phyloP scores from a whole-genome alignment of 116 monocot species.

The Zostera marina region DNA sequence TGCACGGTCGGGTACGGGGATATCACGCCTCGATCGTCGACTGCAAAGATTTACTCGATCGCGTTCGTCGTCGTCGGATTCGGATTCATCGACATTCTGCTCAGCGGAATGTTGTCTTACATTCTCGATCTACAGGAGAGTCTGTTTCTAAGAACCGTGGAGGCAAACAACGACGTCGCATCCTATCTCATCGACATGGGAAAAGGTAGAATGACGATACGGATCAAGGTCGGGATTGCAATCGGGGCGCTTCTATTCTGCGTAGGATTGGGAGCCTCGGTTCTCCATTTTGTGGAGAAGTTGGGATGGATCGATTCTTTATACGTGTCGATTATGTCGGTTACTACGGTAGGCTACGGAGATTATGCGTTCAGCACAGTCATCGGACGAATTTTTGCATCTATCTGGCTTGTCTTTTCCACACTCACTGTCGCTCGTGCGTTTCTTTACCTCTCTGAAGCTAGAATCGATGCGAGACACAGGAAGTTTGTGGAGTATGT shows the following conservation, averaged over 20 bases:
- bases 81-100: slow-evolving; percentile 33
- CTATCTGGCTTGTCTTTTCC: slow-evolving; percentile 41
- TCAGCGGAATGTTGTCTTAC: slow-evolving; percentile 17
- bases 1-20: slow-evolving; percentile 43
- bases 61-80: slow-evolving; percentile 31
- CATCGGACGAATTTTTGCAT: slow-evolving; percentile 38
- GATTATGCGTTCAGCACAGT: slow-evolving; percentile 38
- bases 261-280: slow-evolving; percentile 8
- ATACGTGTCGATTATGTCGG: slow-evolving; percentile 27
- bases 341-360: slow-evolving; percentile 39
- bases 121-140: slow-evolving; percentile 26
- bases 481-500: slow-evolving; percentile 44
- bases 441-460: slow-evolving; percentile 47
- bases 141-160: slow-evolving; percentile 18
- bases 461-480: slow-evolving; percentile 53
- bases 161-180: slow-evolving; percentile 1
- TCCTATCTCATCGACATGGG: slow-evolving; percentile 13
- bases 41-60: slow-evolving; percentile 35
- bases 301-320: slow-evolving; percentile 19
- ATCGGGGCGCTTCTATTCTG: slow-evolving; percentile 19
- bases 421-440: slow-evolving; percentile 53
- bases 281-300: slow-evolving; percentile 13
- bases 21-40: slow-evolving; percentile 17
- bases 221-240: slow-evolving; percentile 22
- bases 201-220: slow-evolving; percentile 27